These are phyloP conservation scores for Calonectria pseudoturangicola DNA, from an alignment of 2,329 filamentous ascomycete genomes.

Conservation along the genomic window DNA sequence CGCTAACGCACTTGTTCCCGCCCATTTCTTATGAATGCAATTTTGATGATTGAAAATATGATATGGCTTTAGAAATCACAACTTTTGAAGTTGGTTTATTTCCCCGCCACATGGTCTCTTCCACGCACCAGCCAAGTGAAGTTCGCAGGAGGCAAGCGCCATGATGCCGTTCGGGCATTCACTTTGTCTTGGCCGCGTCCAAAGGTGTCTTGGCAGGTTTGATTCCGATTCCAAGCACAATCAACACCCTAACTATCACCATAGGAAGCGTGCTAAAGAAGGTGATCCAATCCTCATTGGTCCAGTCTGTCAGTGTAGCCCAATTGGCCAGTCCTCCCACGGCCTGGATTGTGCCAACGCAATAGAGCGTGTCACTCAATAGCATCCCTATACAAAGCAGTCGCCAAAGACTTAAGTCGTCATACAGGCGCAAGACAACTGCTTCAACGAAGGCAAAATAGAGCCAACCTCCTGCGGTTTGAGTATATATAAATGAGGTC, in stretches of 20 bases:
- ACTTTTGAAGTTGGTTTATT: no score
- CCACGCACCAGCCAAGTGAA: no score
- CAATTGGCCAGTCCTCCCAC: not conserved
- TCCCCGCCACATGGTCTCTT: no score
- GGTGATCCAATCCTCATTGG: not conserved
- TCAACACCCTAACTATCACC: not conserved
- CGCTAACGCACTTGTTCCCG: no score
- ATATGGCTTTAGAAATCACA: no score
- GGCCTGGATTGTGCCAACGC: not conserved
- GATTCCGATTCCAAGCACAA: constrained; percentile 2
- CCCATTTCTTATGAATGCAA: no score
- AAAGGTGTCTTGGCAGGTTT: not conserved
- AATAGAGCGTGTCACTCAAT: not conserved
- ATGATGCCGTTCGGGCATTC: not conserved
- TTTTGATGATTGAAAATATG: no score
- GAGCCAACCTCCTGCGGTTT: not conserved
- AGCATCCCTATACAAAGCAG: not conserved
- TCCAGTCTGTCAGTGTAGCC: not conserved
- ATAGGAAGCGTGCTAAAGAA: not conserved
- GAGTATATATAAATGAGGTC: not conserved
- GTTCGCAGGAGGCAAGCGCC: not conserved
- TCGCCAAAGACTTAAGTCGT: not conserved
- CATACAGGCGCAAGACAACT: not conserved
- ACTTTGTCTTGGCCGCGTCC: not conserved
- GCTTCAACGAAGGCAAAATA: not conserved